Conservation (phyloP, 2,329 filamentous ascomycete genomes). For the Cordyceps farinosa region DNA sequence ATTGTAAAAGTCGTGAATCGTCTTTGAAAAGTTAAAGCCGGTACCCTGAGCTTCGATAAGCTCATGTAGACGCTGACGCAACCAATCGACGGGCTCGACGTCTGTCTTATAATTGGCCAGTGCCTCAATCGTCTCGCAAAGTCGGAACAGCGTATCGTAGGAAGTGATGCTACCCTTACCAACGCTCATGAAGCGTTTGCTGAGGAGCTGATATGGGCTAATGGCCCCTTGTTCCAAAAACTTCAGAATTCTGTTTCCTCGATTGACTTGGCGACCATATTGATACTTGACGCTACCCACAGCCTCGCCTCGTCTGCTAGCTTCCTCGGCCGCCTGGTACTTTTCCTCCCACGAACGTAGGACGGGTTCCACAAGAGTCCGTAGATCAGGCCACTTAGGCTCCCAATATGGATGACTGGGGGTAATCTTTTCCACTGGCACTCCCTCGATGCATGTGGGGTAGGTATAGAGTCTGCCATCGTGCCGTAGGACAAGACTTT, state of each 20-base stretch:
- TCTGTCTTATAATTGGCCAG: slow-evolving; percentile 52
- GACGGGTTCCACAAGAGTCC: slow-evolving; percentile 39
- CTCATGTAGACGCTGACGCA: slow-evolving; percentile 54
- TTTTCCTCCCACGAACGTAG: slow-evolving; percentile 48
- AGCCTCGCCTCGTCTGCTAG: slow-evolving; percentile 33
- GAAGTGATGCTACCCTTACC: slow-evolving; percentile 41
- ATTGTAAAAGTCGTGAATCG: slow-evolving; percentile 53
- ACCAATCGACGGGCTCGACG: slow-evolving; percentile 52
- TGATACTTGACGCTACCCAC: slow-evolving; percentile 46
- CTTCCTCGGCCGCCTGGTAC: slow-evolving; percentile 36
- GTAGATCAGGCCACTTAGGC: slow-evolving; percentile 46
- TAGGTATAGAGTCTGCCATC: slow-evolving; percentile 48
- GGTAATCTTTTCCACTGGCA: slow-evolving; percentile 14
- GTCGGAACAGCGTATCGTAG: slow-evolving; percentile 55
- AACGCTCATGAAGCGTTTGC: slow-evolving; percentile 46
- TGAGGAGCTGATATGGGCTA: slow-evolving; percentile 54
- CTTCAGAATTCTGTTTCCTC: slow-evolving; percentile 49
- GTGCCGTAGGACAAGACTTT: slow-evolving; percentile 44
- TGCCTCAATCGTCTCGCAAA: slow-evolving; percentile 52
- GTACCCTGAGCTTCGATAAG: slow-evolving; percentile 41
- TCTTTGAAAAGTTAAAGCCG: slow-evolving; percentile 49
- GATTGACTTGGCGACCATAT: slow-evolving; percentile 54
- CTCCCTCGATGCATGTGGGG: slow-evolving; percentile 32
- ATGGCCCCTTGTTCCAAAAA: slow-evolving; percentile 50
- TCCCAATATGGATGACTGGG: slow-evolving; percentile 52